phyloP scores from a whole-genome alignment of 2,329 filamentous ascomycete genomes.

The Sporothrix schenckii region DNA sequence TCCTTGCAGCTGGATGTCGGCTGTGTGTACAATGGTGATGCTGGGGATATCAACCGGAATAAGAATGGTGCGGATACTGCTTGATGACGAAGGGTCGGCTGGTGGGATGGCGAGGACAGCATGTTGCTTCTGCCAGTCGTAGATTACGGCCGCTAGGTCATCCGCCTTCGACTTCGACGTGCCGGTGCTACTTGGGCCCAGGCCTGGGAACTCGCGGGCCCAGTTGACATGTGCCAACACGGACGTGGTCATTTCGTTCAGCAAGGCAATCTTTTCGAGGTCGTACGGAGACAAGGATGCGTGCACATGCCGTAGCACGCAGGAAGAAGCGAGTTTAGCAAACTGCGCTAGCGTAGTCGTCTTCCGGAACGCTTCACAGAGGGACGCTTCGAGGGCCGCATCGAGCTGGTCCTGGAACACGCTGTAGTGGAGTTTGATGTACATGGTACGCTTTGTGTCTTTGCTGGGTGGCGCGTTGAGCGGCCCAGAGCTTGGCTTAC shows the following conservation, averaged over 20 bases:
- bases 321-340: conserved; percentile 38
- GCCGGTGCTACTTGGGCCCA: conserved; percentile 43
- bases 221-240: conserved; percentile 54
- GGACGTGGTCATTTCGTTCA: conserved; percentile 54
- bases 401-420: conserved; percentile 75
- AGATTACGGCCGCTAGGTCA: conserved; percentile 45
- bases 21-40: conserved; percentile 79
- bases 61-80: conserved; percentile 65
- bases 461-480: background rate
- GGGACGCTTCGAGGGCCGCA: conserved; percentile 49
- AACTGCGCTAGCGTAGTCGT: conserved; percentile 37
- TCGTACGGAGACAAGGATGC: conserved; percentile 53
- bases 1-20: conserved; percentile 62
- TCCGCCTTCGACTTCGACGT: conserved; percentile 35
- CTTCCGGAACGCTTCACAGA: conserved; percentile 45
- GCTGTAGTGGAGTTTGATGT: conserved; percentile 74
- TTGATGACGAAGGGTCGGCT: conserved; percentile 40
- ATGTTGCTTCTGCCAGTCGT: conserved; percentile 46
- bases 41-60: conserved; percentile 91
- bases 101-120: conserved; percentile 42
- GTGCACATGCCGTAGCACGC: conserved; percentile 51
- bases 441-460: conserved; percentile 55
- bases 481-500: conserved; percentile 48
- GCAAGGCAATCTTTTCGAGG: conserved; percentile 59
- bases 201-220: conserved; percentile 53